Evolutionary conservation across 2,329 filamentous ascomycete genomes (phyloP), one percentile per base, ranked within the genome.

Genomic region (Aspergillus sp.): DNA sequence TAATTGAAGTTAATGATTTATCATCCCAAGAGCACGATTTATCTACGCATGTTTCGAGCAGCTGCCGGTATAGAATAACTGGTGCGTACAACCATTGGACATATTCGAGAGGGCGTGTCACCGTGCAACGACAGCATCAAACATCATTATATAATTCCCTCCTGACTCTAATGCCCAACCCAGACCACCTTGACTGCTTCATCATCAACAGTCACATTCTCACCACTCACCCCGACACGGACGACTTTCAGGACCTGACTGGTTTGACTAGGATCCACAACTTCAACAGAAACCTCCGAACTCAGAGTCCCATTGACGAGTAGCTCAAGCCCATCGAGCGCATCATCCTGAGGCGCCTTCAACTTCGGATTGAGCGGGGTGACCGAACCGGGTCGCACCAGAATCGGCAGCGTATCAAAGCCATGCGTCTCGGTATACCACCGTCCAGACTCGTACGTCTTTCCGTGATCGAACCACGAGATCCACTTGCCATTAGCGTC

Each of bases 351-450:
- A 2, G 66, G 63, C 3, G 49, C 58, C 47, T 60, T 63, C 43
- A 69, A 38, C 36, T 52, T 58, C 4, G 60, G 60, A 42, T 70
- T 70, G 7, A 63, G 50, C 10, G 61, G 50, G 3, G 64, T 70
- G 16, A 65, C 64, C 1, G 64, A 63, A 2, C 64, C 63, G 3
- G 82, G 81, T 3, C 83, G 73, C 24, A 86, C 76, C 36, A 85
- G 80, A 2, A 86, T 66, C 3, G 83, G 83, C 55, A 86, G 63
- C 1, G 78, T 82, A 43, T 78, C 78, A 58, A 85, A 85, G 2
- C 70, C 75, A 58, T 85, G 83, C 50, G 69, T 81, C 70, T 86
- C 83, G 22, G 68, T 79, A 62, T 83, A 83, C 83, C 83, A 86
- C 14, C 73, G 76, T 0, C 71, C 72, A 17, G 60, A 55, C 49